Base-by-base conservation (phyloP, 208 protist species). In the Leishmania braziliensis region DNA sequence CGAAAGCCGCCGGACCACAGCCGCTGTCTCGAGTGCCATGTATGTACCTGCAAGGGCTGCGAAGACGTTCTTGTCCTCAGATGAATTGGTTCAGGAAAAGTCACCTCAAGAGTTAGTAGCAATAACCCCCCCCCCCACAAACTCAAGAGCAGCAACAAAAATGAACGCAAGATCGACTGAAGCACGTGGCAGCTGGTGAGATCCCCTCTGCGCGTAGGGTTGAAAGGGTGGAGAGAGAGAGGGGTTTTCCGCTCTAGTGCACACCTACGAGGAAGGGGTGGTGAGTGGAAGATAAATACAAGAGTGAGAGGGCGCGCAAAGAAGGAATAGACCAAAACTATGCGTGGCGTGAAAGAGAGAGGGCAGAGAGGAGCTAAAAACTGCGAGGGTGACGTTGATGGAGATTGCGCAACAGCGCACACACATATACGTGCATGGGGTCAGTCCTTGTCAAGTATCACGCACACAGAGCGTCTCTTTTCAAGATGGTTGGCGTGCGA, bases 91-190 rank as follows among this genome's bases (percentile, higher is more conserved):
- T 43, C 86, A 91, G 53, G 93, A 95, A 62, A 91, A 91, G 68
- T 87, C 90, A 10, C 94, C 91, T 29, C 94, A 97, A 82, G 86
- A 95, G 70, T 95, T 97, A 75, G 76, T 89, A 48, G 63, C 89
- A 3, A n/a, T n/a, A n/a, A 33, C 33, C 33, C 33, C 65, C 16
- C 36, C 18, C 18, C 0, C 58, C 20, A 46, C 36, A 39, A 46
- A 3, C 33, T 20, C 63, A 69, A 20, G 12, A 39, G 6, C 29
- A 39, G 10, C 63, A 4, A 46, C 33, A 69, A n/a, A 0, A 66
- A 20, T 9, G 29, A 36, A n/a, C 36, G 18, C 65, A 46, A 10
- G 33, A 70, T 70, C 65, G 65, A 46, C 33, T 10, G 36, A 48
- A 8, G 10, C 29, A 20, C 5, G 14, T 46, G 0, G 36, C 65